These are phyloP conservation scores for Eucalyptus regnans DNA, from an alignment of 345 rosid species.

Conservation along the genomic window DNA sequence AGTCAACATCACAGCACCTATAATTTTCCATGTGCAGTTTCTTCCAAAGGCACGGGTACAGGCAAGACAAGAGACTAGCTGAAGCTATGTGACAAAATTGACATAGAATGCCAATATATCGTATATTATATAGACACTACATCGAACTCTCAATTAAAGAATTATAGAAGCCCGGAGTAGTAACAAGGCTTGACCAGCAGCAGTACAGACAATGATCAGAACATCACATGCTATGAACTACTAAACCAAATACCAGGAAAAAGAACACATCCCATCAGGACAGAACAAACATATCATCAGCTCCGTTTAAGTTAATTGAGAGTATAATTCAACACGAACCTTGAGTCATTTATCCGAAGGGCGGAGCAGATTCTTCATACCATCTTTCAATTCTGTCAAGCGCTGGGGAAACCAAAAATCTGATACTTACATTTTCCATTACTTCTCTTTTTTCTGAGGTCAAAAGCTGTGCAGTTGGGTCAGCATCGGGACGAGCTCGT, in stretches of 20 bases:
- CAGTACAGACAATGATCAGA: neutral
- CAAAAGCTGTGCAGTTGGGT: constrained; percentile 91
- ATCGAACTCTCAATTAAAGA: neutral
- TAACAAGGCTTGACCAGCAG: neutral
- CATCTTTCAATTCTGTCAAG: neutral
- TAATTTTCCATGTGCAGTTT: neutral
- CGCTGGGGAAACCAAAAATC: neutral
- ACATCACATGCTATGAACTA: neutral
- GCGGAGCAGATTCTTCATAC: neutral
- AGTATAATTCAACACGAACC: neutral
- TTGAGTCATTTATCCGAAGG: neutral
- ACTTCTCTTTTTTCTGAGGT: neutral
- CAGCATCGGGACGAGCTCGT: constrained; percentile 88
- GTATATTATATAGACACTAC: neutral
- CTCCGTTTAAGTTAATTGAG: neutral
- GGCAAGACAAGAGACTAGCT: neutral
- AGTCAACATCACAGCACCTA: neutral
- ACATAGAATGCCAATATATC: neutral
- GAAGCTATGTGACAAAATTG: neutral
- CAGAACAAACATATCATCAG: neutral
- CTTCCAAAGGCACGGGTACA: neutral
- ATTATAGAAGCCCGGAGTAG: neutral
- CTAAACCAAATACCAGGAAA: neutral
- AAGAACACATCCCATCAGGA: neutral
- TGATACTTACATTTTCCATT: neutral